A percentile compares a stretch with the other conserved stretches of the same genome.
phyloP scores from a whole-genome alignment of 1,139 yeast species.

The Ashbya aceris region DNA sequence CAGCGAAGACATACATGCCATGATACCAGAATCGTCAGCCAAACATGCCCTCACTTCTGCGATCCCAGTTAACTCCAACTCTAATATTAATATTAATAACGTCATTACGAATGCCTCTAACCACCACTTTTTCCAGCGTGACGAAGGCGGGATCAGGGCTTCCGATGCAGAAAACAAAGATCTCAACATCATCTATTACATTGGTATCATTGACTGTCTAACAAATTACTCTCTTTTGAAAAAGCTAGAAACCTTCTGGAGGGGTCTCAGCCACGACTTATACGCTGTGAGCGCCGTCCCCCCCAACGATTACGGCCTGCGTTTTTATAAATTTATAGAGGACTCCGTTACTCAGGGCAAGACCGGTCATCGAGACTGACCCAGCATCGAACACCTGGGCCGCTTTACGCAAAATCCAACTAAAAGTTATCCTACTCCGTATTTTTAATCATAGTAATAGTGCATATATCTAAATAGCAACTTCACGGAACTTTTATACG shows the following conservation, averaged over 20 bases:
- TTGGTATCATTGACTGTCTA: slow-evolving; percentile 90
- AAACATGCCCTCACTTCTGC: slow-evolving; percentile 7
- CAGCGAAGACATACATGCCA: slow-evolving; percentile 2
- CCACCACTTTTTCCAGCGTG: slow-evolving; percentile 53
- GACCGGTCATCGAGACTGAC: too few species aligned
- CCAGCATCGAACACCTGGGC: too few species aligned
- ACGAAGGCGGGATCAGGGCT: slow-evolving; percentile 80
- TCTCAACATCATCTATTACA: slow-evolving; percentile 63
- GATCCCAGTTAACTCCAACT: slow-evolving; percentile 4
- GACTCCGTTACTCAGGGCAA: slow-evolving; percentile 16
- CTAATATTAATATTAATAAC: slow-evolving; percentile 1
- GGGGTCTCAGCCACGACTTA: slow-evolving; percentile 62
- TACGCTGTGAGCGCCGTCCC: slow-evolving; percentile 82
- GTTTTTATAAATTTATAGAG: slow-evolving; percentile 65
- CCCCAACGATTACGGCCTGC: slow-evolving; percentile 77
- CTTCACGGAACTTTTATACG: too few species aligned
- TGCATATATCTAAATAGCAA: too few species aligned
- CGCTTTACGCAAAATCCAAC: too few species aligned
- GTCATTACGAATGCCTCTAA: not conserved
- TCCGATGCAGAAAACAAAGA: slow-evolving; percentile 60
- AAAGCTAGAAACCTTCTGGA: slow-evolving; percentile 76
- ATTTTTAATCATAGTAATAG: too few species aligned
- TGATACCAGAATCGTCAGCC: slow-evolving; percentile 6
- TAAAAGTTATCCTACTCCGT: too few species aligned
- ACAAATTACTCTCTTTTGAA: slow-evolving; percentile 76